Percentiles rank a stretch among this genome's conserved stretches.
Evolutionary conservation across 1,139 yeast genomes (phyloP).

Genomic region (Candida tetrigidarum): DNA sequence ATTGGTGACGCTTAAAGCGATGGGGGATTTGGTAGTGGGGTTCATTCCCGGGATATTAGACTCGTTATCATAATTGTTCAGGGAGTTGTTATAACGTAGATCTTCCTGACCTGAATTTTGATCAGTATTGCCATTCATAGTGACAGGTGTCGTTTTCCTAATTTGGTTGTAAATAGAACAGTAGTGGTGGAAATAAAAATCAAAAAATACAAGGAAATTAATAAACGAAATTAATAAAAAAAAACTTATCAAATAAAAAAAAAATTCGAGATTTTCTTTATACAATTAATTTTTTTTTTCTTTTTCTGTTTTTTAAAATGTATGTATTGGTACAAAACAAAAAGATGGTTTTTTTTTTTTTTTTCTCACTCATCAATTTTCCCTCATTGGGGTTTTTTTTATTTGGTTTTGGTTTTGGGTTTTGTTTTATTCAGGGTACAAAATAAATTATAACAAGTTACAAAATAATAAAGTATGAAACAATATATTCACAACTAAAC

Average conservation of each 20-base stretch:
- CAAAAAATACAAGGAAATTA: not conserved
- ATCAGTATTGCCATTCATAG: constrained; percentile 1
- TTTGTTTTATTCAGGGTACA: too few species aligned
- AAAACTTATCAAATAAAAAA: not conserved
- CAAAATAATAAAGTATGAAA: too few species aligned
- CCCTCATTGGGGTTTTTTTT: too few species aligned
- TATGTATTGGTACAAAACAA: not conserved
- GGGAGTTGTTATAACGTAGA: constrained; percentile 1
- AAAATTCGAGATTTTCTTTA: not conserved
- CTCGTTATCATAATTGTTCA: not conserved
- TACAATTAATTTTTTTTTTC: not conserved
- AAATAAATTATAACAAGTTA: too few species aligned
- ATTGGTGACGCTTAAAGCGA: not conserved
- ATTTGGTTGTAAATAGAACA: too few species aligned
- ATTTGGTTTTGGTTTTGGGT: too few species aligned
- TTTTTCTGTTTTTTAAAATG: not conserved
- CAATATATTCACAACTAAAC: too few species aligned
- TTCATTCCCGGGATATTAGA: not conserved
- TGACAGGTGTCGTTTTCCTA: too few species aligned
- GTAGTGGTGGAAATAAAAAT: not conserved
- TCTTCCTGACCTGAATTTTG: not conserved
- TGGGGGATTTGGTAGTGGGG: not conserved
- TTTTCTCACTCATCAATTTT: too few species aligned
- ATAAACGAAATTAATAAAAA: not conserved
- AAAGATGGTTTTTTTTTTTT: not conserved